Evolutionary conservation across 73 alveolate species (phyloP), one percentile per base, ranked within the genome.

Genomic region (Stentor roeselii): DNA sequence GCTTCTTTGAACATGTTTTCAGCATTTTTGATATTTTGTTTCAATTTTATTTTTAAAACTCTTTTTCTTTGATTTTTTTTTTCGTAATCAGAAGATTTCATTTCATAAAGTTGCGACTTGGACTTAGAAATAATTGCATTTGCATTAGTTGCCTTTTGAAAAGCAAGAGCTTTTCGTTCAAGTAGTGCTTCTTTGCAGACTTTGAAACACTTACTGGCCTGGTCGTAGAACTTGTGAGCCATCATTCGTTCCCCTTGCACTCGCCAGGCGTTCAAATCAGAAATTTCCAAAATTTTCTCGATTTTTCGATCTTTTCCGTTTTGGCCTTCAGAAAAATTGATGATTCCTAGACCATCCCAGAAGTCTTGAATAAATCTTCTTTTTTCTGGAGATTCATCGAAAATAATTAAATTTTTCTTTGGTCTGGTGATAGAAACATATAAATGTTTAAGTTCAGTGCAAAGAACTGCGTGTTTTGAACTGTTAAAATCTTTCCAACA

Each of bases 391-490:
- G 88, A 85, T 76, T 91, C 93, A 75, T 95, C 99, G 84, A 78
- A 95, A 60, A 95, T 95, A 14, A 95, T 82, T 14, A 95, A 88
- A 82, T 97, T 89, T 36, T 87, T 39, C 92, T 92, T 93, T 0
- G 99, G 97, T 75, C 99, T 84, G 36, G 99, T 95, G 37, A 95
- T 89, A 31, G 98, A 95, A 38, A 93, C 97, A 87, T 95, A 95
- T 11, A 95, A 82, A 76, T 88, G 87, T 82, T 95, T 95, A 6
- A 95, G 86, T 78, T 95, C 99, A 40, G 90, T 91, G 74, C 99
- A 95, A 42, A 95, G 88, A 78, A 82, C 41, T 1, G 93, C 75
- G 42, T 75, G 50, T 0, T 39, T 38, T 3, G 40, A 50, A 2
- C 59, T 37, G 85, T 88, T 88, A 85, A 88, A 6, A 42, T 82